Evolutionary conservation across 495 filamentous ascomycete species (phyloP).

Genomic region (Opeltia flavorubescens): DNA sequence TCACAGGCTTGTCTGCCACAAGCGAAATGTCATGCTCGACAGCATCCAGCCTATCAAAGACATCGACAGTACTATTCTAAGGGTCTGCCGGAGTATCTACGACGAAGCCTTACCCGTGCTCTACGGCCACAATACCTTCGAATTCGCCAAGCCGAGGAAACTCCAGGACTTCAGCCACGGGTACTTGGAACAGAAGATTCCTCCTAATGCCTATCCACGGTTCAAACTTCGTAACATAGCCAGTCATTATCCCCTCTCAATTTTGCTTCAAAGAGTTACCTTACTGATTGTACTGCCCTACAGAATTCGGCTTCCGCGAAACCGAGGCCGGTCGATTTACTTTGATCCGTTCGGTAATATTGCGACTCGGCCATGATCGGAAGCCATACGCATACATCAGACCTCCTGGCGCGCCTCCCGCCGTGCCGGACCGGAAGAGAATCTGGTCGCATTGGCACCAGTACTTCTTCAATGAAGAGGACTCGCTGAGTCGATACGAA

Average conservation of each 20-base stretch:
- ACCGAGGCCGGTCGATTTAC: background rate
- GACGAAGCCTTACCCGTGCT: background rate
- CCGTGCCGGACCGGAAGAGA: background rate
- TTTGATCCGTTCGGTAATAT: background rate
- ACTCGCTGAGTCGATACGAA: background rate
- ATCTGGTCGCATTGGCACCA: background rate
- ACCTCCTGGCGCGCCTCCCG: background rate
- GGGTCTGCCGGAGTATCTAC: slow-evolving; percentile 1
- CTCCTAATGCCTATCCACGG: background rate
- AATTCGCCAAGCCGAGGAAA: background rate
- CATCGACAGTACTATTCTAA: slow-evolving; percentile 1
- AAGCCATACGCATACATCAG: background rate
- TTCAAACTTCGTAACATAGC: background rate
- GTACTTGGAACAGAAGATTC: background rate
- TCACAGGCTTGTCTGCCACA: background rate
- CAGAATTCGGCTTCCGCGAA: background rate
- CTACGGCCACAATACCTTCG: slow-evolving; percentile 2
- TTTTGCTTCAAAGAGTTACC: background rate
- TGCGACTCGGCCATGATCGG: background rate
- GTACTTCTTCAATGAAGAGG: background rate
- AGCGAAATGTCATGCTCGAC: background rate
- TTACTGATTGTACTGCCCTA: background rate
- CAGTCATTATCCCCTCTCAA: background rate
- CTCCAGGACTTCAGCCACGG: background rate
- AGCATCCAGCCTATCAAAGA: background rate